A percentile compares a stretch with the other conserved stretches of the same genome.
These are phyloP conservation scores for Eucalyptus marginata DNA, from an alignment of 345 rosid genomes.

Conservation along the genomic window DNA sequence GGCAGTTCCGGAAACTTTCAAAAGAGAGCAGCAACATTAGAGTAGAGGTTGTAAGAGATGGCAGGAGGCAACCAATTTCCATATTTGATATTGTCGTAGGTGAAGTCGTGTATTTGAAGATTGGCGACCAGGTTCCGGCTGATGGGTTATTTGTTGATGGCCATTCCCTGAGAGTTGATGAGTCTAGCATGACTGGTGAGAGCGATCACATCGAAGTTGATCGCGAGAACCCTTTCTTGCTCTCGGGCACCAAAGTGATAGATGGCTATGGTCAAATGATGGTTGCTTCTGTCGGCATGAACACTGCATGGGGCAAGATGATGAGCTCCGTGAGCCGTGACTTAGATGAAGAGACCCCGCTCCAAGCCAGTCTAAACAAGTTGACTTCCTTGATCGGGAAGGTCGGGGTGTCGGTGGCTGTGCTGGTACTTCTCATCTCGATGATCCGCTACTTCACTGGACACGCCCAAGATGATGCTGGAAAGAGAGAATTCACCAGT, in stretches of 20 bases:
- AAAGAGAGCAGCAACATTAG: conserved; percentile 35
- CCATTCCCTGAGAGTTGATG: neutral
- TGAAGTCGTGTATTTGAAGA: neutral
- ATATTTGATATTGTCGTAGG: conserved; percentile 35
- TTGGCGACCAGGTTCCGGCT: neutral
- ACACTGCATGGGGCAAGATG: neutral
- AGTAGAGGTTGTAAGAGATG: conserved; percentile 36
- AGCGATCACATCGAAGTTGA: neutral
- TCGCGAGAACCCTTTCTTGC: neutral
- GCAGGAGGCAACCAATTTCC: conserved; percentile 30
- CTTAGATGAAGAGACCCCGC: neutral
- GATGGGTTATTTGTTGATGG: neutral
- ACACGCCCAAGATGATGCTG: neutral
- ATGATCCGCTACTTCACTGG: neutral
- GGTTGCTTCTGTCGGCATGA: neutral
- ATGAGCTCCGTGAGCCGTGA: neutral
- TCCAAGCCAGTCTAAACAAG: neutral
- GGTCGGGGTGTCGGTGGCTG: neutral
- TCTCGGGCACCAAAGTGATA: neutral
- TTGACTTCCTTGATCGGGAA: neutral
- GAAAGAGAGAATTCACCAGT: neutral
- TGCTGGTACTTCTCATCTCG: neutral
- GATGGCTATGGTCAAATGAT: neutral
- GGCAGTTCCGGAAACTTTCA: conserved; percentile 40
- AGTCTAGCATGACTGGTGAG: neutral